phyloP scores from a whole-genome alignment of 495 filamentous ascomycete species.

The Aspergillus diversus region DNA sequence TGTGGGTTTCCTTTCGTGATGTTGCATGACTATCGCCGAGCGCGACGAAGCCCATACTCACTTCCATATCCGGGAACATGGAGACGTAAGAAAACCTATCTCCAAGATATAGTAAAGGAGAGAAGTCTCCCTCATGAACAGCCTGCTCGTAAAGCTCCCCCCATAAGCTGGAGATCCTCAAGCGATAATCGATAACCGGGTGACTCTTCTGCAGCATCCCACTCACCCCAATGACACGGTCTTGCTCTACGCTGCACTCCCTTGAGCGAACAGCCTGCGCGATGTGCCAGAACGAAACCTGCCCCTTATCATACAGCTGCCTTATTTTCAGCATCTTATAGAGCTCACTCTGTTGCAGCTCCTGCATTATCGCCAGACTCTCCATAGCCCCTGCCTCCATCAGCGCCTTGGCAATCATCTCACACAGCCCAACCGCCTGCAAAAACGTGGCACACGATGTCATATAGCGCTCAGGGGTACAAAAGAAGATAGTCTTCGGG shows the following conservation, averaged over 20 bases:
- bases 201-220: not conserved
- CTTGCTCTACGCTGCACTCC: not conserved
- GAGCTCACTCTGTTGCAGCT: not conserved
- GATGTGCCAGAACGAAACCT: not conserved
- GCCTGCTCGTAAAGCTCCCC: not conserved
- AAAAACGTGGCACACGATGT: no score
- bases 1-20: not conserved
- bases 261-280: not conserved
- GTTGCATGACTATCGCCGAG: not conserved
- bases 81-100: not conserved
- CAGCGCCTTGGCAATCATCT: no score
- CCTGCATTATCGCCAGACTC: not conserved
- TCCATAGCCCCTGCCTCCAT: no score
- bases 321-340: constrained; percentile 2
- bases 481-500: no score
- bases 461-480: no score
- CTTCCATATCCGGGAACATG: not conserved
- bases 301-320: not conserved
- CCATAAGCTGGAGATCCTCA: not conserved
- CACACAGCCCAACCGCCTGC: no score
- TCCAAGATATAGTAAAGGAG: not conserved
- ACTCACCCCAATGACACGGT: not conserved
- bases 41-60: not conserved
- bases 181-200: not conserved
- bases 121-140: not conserved